phyloP scores from a whole-genome alignment of 306 rosid genomes.

The Citrullus amarus region DNA sequence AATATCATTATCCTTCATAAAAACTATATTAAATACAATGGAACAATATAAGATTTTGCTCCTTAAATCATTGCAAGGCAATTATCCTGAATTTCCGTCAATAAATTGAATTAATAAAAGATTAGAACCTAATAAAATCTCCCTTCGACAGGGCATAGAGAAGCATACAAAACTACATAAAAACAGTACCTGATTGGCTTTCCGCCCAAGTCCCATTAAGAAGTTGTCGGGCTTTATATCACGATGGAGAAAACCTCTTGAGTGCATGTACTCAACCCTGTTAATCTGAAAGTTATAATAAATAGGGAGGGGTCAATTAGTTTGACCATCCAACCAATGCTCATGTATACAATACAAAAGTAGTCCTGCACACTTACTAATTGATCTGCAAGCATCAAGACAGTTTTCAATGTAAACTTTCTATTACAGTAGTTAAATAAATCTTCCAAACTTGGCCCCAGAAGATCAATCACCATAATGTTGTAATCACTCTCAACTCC shows the following conservation, averaged over 20 bases:
- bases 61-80: neutral
- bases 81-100: neutral
- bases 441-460: slow-evolving; percentile 99
- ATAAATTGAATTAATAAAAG: neutral
- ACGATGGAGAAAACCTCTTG: slow-evolving; percentile 99
- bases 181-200: slow-evolving; percentile 81
- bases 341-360: slow-evolving; percentile 5
- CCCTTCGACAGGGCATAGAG: neutral
- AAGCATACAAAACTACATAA: neutral
- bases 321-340: slow-evolving; percentile 10
- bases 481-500: slow-evolving; percentile 96
- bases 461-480: slow-evolving; percentile 96
- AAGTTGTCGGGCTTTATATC: slow-evolving; percentile 99
- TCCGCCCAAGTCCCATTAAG: slow-evolving; percentile 94
- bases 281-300: slow-evolving; percentile 55
- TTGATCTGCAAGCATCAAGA: slow-evolving; percentile 98
- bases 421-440: slow-evolving; percentile 92
- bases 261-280: slow-evolving; percentile 98
- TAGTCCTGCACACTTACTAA: slow-evolving; percentile 40
- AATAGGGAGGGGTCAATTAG: neutral
- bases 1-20: neutral
- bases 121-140: neutral
- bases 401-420: slow-evolving; percentile 79
- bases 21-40: neutral
- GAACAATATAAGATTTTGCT: neutral